Evolutionary conservation across 768 basidiomycete species (phyloP).

Genomic region (Boletus pseudo-olivaceus): DNA sequence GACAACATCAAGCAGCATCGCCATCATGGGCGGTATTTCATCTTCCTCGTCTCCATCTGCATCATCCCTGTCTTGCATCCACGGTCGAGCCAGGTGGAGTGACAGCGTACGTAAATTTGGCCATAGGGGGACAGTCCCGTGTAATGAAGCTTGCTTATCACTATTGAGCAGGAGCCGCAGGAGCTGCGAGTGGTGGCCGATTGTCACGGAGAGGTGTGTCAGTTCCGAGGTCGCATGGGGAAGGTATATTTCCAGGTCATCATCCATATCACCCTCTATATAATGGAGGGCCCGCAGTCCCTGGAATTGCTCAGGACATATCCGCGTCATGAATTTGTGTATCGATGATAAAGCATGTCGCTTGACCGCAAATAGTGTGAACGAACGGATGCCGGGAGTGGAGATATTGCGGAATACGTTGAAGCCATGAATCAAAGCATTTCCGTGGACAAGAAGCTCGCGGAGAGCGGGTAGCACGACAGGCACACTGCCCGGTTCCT

Average conservation of each 20-base stretch:
- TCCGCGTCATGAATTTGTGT: slow-evolving; percentile 35
- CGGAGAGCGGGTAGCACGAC: slow-evolving; percentile 28
- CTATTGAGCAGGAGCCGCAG: slow-evolving; percentile 33
- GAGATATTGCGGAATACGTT: slow-evolving; percentile 35
- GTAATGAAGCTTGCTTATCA: slow-evolving; percentile 32
- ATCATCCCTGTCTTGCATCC: slow-evolving; percentile 32
- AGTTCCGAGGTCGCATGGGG: slow-evolving; percentile 33
- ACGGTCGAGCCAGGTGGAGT: slow-evolving; percentile 26
- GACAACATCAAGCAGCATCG: slow-evolving; percentile 30
- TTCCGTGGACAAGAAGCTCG: slow-evolving; percentile 30
- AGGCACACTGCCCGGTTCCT: slow-evolving; percentile 32
- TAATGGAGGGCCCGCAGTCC: slow-evolving; percentile 31
- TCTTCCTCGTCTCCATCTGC: slow-evolving; percentile 31
- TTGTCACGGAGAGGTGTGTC: slow-evolving; percentile 33
- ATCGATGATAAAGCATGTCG: slow-evolving; percentile 30
- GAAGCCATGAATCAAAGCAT: slow-evolving; percentile 32
- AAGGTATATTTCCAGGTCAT: slow-evolving; percentile 35
- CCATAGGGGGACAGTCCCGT: slow-evolving; percentile 31
- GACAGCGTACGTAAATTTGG: slow-evolving; percentile 29
- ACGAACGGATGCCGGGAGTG: slow-evolving; percentile 25
- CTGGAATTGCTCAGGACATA: slow-evolving; percentile 33
- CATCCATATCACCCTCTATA: slow-evolving; percentile 34
- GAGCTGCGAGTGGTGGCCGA: slow-evolving; percentile 30
- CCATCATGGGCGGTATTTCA: slow-evolving; percentile 29
- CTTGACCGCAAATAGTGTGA: slow-evolving; percentile 26